Percentiles rank a stretch among this genome's conserved stretches.
Evolutionary conservation across 2,329 filamentous ascomycete species (phyloP).

Genomic region (Neopestalotiopsis sp.): DNA sequence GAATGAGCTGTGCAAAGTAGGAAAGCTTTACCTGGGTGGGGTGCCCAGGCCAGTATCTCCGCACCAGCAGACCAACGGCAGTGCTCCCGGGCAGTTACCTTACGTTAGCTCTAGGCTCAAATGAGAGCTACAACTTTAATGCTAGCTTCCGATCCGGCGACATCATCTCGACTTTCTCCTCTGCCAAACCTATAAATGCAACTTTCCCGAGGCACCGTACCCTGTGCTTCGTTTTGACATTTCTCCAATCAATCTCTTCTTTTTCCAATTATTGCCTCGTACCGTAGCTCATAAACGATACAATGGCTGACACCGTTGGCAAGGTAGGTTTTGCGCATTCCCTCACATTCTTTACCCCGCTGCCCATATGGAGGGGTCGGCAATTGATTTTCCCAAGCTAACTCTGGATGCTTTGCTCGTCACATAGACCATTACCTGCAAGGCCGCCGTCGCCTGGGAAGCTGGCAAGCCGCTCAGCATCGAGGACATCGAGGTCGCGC

Average conservation of each 20-base stretch:
- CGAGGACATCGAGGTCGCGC: conserved; percentile 90
- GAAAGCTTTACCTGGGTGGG: conserved; percentile 22
- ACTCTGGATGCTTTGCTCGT: conserved; percentile 6
- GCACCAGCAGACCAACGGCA: neutral
- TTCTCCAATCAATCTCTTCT: neutral
- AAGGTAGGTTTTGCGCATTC: conserved; percentile 47
- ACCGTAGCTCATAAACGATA: conserved; percentile 21
- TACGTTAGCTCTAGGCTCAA: neutral
- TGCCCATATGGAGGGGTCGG: conserved; percentile 11
- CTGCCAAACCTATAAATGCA: conserved; percentile 13
- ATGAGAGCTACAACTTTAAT: conserved; percentile 11
- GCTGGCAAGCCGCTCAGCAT: conserved; percentile 87
- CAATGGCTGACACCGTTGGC: conserved; percentile 57
- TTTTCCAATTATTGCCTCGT: conserved; percentile 3
- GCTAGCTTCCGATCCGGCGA: conserved; percentile 2
- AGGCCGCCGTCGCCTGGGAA: conserved; percentile 98
- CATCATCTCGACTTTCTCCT: neutral
- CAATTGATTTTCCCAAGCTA: conserved; percentile 16
- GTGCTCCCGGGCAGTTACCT: neutral
- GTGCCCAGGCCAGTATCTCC: conserved; percentile 11
- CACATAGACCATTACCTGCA: conserved; percentile 86
- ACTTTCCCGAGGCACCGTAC: neutral
- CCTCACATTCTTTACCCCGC: conserved; percentile 4
- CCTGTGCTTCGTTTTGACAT: conserved; percentile 10
- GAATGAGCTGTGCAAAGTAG: conserved; percentile 16